phyloP scores from a whole-genome alignment of 305 asterid genomes.

The Fraxinus floribunda region DNA sequence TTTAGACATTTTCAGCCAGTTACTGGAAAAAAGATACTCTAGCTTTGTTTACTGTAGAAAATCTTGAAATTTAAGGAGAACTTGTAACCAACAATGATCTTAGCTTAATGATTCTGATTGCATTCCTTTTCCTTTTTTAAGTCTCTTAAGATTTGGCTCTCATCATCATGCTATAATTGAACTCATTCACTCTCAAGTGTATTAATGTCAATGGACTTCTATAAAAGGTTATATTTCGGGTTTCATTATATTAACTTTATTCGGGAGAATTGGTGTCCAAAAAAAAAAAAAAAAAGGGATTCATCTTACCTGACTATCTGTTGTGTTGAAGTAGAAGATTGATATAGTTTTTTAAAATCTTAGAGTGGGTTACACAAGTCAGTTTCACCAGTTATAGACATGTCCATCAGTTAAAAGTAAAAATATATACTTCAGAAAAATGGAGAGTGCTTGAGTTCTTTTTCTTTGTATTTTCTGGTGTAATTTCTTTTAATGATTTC shows the following conservation, averaged over 20 bases:
- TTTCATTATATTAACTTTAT: not conserved
- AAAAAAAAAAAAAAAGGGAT: not conserved
- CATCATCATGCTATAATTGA: not conserved
- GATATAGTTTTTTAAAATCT: not conserved
- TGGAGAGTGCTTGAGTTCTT: not conserved
- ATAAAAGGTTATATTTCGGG: not conserved
- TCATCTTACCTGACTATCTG: not conserved
- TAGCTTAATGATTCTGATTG: not conserved
- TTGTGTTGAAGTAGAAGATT: not conserved
- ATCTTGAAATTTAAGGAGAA: not conserved
- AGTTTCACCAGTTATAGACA: not conserved
- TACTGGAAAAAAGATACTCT: not conserved
- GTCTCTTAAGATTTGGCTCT: not conserved
- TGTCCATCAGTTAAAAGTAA: not conserved
- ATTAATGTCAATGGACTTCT: not conserved
- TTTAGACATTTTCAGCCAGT: not conserved
- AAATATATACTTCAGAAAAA: not conserved
- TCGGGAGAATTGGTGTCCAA: not conserved
- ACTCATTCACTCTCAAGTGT: not conserved
- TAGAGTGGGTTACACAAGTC: not conserved
- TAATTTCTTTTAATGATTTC: constrained; percentile 17
- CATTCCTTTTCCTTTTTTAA: not conserved
- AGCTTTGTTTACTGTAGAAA: not conserved
- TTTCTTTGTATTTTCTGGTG: constrained; percentile 1
- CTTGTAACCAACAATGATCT: not conserved